phyloP scores from a whole-genome alignment of 2,329 filamentous ascomycete species.

The Xylariaceae sp. region DNA sequence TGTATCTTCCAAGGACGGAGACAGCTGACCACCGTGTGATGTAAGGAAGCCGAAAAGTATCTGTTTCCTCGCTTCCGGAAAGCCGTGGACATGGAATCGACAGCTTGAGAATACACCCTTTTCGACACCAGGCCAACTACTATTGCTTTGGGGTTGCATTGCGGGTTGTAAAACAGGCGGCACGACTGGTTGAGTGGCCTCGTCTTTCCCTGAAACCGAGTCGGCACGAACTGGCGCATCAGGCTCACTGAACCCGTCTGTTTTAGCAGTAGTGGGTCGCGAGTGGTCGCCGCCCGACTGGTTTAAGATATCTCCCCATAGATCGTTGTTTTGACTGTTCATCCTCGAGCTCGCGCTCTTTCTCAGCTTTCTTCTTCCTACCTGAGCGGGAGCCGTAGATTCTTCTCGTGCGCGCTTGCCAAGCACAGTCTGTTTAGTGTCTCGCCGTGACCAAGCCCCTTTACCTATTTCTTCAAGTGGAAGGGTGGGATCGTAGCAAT shows the following conservation, averaged over 20 bases:
- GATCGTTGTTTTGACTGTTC: constrained; percentile 67
- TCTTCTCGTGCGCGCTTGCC: constrained; percentile 57
- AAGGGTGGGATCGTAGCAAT: constrained; percentile 71
- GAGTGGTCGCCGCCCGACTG: constrained; percentile 32
- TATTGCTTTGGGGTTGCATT: constrained; percentile 7
- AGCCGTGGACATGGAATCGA: constrained; percentile 57
- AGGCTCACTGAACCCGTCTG: constrained; percentile 15
- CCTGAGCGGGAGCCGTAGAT: constrained; percentile 41
- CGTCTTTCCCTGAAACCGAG: neutral
- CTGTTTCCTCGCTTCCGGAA: constrained; percentile 47
- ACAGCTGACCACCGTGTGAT: constrained; percentile 44
- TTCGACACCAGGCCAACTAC: constrained; percentile 21
- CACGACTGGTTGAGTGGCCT: constrained; percentile 1
- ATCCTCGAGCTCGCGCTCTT: constrained; percentile 83
- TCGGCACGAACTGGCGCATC: constrained; percentile 5
- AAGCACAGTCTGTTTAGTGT: constrained; percentile 41
- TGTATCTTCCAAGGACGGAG: constrained; percentile 39
- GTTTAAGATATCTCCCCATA: constrained; percentile 83
- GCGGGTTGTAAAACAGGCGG: neutral
- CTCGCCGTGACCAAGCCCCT: constrained; percentile 65
- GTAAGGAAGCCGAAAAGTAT: constrained; percentile 44
- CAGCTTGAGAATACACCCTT: constrained; percentile 50
- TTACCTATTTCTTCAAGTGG: constrained; percentile 66
- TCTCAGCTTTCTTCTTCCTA: constrained; percentile 73
- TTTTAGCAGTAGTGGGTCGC: constrained; percentile 10